A percentile compares a stretch with the other conserved stretches of the same genome.
Conservation (phyloP, 805 yeast species). For the Metschnikowia henanensis region DNA sequence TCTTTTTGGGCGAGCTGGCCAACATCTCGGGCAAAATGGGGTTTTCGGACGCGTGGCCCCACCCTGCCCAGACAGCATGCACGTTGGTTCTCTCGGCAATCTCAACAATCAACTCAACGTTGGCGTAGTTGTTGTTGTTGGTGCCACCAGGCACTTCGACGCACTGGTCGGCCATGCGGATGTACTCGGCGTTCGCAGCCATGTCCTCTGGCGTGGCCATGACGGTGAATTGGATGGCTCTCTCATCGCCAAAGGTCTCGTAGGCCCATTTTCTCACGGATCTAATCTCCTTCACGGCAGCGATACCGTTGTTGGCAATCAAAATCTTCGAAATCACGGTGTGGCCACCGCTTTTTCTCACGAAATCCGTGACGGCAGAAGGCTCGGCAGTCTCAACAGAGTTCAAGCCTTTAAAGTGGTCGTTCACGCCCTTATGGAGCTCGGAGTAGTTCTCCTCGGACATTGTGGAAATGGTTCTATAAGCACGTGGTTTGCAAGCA, state of each 20-base stretch:
- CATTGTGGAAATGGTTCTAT: constrained; percentile 12
- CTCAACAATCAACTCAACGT: constrained; percentile 95
- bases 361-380: constrained; percentile 80
- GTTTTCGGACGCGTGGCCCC: constrained; percentile 99
- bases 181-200: constrained; percentile 95
- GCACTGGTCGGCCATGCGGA: constrained; percentile 98
- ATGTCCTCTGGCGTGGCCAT: constrained; percentile 99
- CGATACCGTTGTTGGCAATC: constrained; percentile 98
- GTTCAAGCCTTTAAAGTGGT: constrained; percentile 81
- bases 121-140: constrained; percentile 97
- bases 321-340: constrained; percentile 86
- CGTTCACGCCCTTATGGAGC: constrained; percentile 46
- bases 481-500: constrained; percentile 1
- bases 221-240: constrained; percentile 89
- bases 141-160: constrained; percentile 99
- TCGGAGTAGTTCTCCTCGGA: constrained; percentile 18
- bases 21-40: constrained; percentile 91
- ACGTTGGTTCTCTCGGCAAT: constrained; percentile 95
- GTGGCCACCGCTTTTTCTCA: constrained; percentile 85
- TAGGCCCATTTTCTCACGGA: constrained; percentile 99
- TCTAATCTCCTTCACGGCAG: constrained; percentile 97
- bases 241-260: constrained; percentile 97
- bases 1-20: constrained; percentile 88
- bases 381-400: constrained; percentile 76
- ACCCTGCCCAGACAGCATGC: constrained; percentile 99